phyloP scores from a whole-genome alignment of 345 rosid species.

The Boechera retrofracta region DNA sequence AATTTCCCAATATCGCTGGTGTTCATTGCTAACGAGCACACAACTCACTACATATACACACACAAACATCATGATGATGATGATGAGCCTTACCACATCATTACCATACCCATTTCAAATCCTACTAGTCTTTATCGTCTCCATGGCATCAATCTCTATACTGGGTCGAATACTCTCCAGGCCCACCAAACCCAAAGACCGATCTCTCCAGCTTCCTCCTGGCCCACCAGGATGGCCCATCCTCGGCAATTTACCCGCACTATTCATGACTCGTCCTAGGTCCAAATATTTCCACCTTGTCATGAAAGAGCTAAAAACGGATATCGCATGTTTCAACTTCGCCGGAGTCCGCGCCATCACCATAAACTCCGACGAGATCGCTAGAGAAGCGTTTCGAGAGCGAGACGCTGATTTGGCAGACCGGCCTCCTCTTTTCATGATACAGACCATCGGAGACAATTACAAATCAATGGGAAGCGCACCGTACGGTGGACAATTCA shows the following conservation, averaged over 20 bases:
- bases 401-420: slow-evolving; percentile 47
- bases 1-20: slow-evolving; percentile 8
- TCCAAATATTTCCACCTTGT: slow-evolving; percentile 38
- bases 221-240: slow-evolving; percentile 53
- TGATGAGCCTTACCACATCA: slow-evolving; percentile 30
- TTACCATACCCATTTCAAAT: slow-evolving; percentile 33
- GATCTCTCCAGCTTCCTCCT: slow-evolving; percentile 44
- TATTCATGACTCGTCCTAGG: slow-evolving; percentile 39
- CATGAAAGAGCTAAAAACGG: slow-evolving; percentile 42
- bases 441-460: slow-evolving; percentile 23
- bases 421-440: slow-evolving; percentile 41
- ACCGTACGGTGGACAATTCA: slow-evolving; percentile 49
- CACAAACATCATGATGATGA: slow-evolving; percentile 17
- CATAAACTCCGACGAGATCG: slow-evolving; percentile 46
- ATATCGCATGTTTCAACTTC: slow-evolving; percentile 51
- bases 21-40: slow-evolving; percentile 17
- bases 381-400: slow-evolving; percentile 48
- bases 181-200: slow-evolving; percentile 29
- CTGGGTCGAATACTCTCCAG: slow-evolving; percentile 25
- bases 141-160: slow-evolving; percentile 34
- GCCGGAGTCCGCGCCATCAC: slow-evolving; percentile 44
- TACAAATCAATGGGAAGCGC: slow-evolving; percentile 25
- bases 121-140: slow-evolving; percentile 28
- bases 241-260: slow-evolving; percentile 46
- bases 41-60: slow-evolving; percentile 22